Percentiles rank a stretch among this genome's conserved stretches.
These are phyloP conservation scores for Neofusicoccum kwambonambiense DNA, from an alignment of 2,329 filamentous ascomycete species.

Conservation along the genomic window DNA sequence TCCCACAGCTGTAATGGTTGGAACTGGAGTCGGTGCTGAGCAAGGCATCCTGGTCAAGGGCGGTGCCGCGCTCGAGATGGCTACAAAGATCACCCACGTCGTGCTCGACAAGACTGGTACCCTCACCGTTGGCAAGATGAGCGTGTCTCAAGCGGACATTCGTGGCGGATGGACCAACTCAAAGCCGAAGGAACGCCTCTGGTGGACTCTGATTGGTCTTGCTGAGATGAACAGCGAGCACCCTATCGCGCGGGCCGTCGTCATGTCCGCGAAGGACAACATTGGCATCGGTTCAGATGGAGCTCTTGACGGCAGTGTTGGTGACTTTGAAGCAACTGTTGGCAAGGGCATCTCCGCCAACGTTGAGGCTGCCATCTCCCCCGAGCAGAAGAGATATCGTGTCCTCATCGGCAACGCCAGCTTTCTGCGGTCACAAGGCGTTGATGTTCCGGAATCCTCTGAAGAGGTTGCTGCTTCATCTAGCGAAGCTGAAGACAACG, in stretches of 20 bases:
- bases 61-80: slow-evolving; percentile 84
- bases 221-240: slow-evolving; percentile 95
- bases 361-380: slow-evolving; percentile 71
- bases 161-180: slow-evolving; percentile 67
- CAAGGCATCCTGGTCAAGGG: slow-evolving; percentile 98
- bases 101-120: slow-evolving; percentile 97
- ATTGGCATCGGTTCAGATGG: slow-evolving; percentile 71
- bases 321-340: slow-evolving; percentile 78
- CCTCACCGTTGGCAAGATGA: slow-evolving; percentile 93
- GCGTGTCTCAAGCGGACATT: slow-evolving; percentile 70
- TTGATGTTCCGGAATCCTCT: slow-evolving; percentile 57
- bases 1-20: slow-evolving; percentile 97
- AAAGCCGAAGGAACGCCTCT: slow-evolving; percentile 69
- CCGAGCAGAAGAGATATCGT: slow-evolving; percentile 69
- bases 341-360: slow-evolving; percentile 81
- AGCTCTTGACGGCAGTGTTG: slow-evolving; percentile 77
- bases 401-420: slow-evolving; percentile 81
- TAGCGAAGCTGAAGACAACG: slow-evolving; percentile 23
- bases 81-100: slow-evolving; percentile 85
- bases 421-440: slow-evolving; percentile 70
- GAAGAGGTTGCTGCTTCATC: slow-evolving; percentile 25
- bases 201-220: slow-evolving; percentile 96
- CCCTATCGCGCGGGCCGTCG: slow-evolving; percentile 86
- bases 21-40: slow-evolving; percentile 93
- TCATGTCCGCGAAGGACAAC: slow-evolving; percentile 71